Evolutionary conservation across 106 monocot species (phyloP), one percentile per base, ranked within the genome.

Genomic region (Dendrobium catenatum): DNA sequence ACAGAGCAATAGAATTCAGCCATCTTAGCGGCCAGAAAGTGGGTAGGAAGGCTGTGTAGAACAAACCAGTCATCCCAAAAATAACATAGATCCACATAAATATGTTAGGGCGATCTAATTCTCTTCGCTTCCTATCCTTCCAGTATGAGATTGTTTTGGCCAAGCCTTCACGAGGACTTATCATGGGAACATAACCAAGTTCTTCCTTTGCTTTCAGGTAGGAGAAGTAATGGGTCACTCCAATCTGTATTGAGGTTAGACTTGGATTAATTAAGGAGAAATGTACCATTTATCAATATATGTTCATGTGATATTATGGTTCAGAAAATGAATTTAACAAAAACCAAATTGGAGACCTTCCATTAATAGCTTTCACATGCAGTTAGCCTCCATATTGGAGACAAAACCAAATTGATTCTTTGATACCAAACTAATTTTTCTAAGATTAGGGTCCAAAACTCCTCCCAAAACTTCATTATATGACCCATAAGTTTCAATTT

Each of bases 171-270:
- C 56, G 78, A 33, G 93, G 90, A 44, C 84, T 89, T 44, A 91
- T 89, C 82, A 99, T 87, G 16, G 99, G 99, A 66, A 88, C 49
- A 78, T 99, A 99, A 1, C 95, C 99, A 2, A 99, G 95, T 83
- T 99, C 95, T 10, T 90, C 77, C 78, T 81, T 93, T 54, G 99
- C 95, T 85, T 95, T 99, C 61, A 93, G 58, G 44, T 81, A 85
- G 29, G 95, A 99, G 84, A 99, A 99, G 86, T 99, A 93, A 59
- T 99, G 95, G 10, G 99, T 99, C 37, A 95, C 91, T 55, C 99
- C 95, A 48, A 99, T 85, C 99, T 99, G 95, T 54, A 48, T 55
- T 20, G 85, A 76, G 42, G 44, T 43, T 33, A 51, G 51, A 51
- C 13, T 10, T 11, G 51, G 51, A 51, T 51, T 51, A 51, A 13